Evolutionary conservation across 2,329 filamentous ascomycete species (phyloP).

Genomic region (Fusarium sp.): DNA sequence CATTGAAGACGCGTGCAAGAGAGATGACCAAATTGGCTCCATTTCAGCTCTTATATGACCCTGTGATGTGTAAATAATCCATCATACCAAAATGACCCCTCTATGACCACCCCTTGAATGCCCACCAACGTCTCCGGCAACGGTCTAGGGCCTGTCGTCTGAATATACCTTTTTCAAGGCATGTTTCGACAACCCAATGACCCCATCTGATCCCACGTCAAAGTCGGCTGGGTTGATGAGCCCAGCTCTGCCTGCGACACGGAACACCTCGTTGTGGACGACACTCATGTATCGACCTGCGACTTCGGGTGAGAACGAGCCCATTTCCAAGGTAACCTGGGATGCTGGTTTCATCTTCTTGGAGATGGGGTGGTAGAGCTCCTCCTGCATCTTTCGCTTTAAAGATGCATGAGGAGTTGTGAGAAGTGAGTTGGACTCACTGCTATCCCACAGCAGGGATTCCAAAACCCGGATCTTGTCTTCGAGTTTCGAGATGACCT

Average conservation of each 20-base stretch:
- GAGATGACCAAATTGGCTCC: accelerated
- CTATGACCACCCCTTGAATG: background rate
- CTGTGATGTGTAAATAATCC: background rate
- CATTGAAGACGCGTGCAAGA: background rate
- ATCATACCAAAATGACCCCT: background rate
- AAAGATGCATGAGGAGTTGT: background rate
- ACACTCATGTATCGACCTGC: background rate
- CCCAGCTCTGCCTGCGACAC: background rate
- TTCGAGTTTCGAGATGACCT: background rate
- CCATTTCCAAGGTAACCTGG: background rate
- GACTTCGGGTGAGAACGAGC: background rate
- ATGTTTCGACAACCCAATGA: background rate
- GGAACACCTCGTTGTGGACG: background rate
- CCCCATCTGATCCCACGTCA: background rate
- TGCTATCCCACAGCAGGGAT: background rate
- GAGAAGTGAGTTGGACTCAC: background rate
- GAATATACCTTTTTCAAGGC: background rate
- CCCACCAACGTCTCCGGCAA: background rate
- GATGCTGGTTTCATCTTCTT: background rate
- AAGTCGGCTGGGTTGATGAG: background rate
- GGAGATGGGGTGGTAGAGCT: background rate
- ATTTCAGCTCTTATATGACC: background rate
- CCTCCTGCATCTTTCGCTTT: background rate
- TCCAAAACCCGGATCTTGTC: background rate
- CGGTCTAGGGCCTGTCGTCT: background rate